A percentile compares a stretch with the other conserved stretches of the same genome.
Conservation (phyloP, 176 grass and related monocot genomes). For the Triticum urartu region DNA sequence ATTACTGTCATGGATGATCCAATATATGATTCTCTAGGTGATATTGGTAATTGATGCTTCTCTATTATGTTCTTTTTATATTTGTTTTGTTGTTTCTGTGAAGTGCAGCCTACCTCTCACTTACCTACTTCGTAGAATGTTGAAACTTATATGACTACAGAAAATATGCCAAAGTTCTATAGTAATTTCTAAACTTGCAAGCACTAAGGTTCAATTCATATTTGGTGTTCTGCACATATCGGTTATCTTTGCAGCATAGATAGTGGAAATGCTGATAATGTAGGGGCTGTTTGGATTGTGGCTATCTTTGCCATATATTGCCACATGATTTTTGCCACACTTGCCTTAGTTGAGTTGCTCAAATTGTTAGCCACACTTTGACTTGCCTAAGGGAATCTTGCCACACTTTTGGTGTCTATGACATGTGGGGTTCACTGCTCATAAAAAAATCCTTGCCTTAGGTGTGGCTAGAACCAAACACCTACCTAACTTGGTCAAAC, state of each 20-base stretch:
- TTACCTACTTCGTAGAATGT: neutral
- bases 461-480: too few relatives aligned
- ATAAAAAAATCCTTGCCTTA: too few relatives aligned
- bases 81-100: constrained; percentile 7
- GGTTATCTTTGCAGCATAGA: neutral
- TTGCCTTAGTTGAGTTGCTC: too few relatives aligned
- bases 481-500: too few relatives aligned
- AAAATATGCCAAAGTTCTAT: neutral
- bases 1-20: constrained; percentile 72
- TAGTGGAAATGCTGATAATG: neutral
- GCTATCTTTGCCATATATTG: too few relatives aligned
- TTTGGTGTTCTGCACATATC: neutral
- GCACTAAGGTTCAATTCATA: neutral
- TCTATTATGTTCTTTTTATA: neutral
- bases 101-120: neutral
- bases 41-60: constrained; percentile 61
- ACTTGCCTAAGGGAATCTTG: too few relatives aligned
- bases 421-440: too few relatives aligned
- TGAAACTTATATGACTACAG: constrained; percentile 1
- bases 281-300: neutral
- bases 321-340: too few relatives aligned
- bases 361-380: too few relatives aligned
- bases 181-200: neutral
- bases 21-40: constrained; percentile 69
- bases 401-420: too few relatives aligned